Conservation (phyloP, 1,284 basidiomycete genomes). For the Apiotrichum domesticum region DNA sequence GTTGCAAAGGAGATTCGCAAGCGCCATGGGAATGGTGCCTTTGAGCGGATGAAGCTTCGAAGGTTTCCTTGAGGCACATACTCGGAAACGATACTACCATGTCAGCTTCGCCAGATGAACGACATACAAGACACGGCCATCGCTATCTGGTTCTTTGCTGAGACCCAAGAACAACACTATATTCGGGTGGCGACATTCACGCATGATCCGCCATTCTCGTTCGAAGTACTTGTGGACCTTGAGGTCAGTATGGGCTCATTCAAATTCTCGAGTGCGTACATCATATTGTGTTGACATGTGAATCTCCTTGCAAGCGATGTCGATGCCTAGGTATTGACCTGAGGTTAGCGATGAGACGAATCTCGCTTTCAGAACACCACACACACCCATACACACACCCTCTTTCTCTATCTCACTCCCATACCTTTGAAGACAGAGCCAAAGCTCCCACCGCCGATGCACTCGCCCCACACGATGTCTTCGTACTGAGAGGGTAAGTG, state of each 20-base stretch:
- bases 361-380: constrained; percentile 3
- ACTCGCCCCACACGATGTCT: constrained; percentile 72
- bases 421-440: constrained; percentile 85
- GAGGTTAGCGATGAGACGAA: neutral
- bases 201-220: constrained; percentile 92
- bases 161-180: constrained; percentile 92
- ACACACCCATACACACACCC: too few species aligned
- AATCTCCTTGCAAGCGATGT: constrained; percentile 94
- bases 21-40: constrained; percentile 75
- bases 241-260: too few species aligned
- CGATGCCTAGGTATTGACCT: constrained; percentile 88
- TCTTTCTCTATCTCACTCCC: constrained; percentile 1
- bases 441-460: constrained; percentile 83
- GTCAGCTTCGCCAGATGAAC: neutral
- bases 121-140: constrained; percentile 63
- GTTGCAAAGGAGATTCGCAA: constrained; percentile 88
- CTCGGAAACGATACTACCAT: constrained; percentile 66
- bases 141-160: constrained; percentile 72
- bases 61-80: constrained; percentile 70
- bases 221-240: constrained; percentile 89
- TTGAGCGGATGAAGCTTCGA: constrained; percentile 73
- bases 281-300: constrained; percentile 83
- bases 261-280: constrained; percentile 36
- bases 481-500: constrained; percentile 58
- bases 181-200: constrained; percentile 82